These are phyloP conservation scores for Trebouxia gelatinosa DNA, from an alignment of 163 green algal genomes.

Conservation along the genomic window DNA sequence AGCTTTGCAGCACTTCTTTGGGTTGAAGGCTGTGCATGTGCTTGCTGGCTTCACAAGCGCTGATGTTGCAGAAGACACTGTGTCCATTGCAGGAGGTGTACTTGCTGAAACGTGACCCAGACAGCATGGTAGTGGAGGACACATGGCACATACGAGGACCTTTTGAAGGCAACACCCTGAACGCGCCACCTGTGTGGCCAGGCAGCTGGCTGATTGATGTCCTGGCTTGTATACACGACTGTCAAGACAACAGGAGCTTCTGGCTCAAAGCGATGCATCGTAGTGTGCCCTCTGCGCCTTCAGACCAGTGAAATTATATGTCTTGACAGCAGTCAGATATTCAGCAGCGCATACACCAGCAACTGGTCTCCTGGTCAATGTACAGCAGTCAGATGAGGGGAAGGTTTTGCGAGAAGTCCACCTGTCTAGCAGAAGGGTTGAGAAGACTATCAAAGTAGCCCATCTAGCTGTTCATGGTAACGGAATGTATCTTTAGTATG, in stretches of 20 bases:
- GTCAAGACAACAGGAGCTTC: not conserved
- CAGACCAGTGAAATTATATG: not conserved
- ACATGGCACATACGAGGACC: conserved; percentile 6
- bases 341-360: too few species aligned
- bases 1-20: conserved; percentile 26
- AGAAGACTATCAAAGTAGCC: too few species aligned
- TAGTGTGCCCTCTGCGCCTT: not conserved
- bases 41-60: too few species aligned
- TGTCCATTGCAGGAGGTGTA: conserved; percentile 25
- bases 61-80: too few species aligned
- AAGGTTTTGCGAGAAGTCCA: too few species aligned
- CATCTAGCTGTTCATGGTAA: too few species aligned
- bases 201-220: conserved; percentile 25
- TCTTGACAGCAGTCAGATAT: too few species aligned
- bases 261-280: conserved; percentile 27
- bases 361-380: too few species aligned
- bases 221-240: conserved; percentile 14
- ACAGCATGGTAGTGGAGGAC: conserved; percentile 7
- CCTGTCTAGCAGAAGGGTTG: too few species aligned
- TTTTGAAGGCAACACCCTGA: conserved; percentile 25
- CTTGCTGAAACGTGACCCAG: conserved; percentile 21
- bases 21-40: not conserved
- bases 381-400: too few species aligned
- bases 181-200: conserved; percentile 1
- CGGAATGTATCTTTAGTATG: too few species aligned